A percentile compares a stretch with the other conserved stretches of the same genome.
Evolutionary conservation across 2,329 filamentous ascomycete genomes (phyloP).

Genomic region (Hypomyces rosellus): DNA sequence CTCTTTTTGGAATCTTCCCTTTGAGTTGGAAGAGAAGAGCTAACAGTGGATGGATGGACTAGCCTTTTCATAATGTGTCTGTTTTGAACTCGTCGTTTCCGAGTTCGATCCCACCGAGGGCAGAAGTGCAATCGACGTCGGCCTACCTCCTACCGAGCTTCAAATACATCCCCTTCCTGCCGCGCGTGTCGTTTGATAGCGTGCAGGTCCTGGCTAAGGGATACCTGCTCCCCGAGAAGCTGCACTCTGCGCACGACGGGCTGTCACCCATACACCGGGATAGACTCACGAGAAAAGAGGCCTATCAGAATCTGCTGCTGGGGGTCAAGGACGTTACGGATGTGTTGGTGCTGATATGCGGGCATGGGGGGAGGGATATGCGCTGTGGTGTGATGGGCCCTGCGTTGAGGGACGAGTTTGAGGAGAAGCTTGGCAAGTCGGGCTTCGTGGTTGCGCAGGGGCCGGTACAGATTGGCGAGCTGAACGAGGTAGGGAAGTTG

Average conservation of each 20-base stretch:
- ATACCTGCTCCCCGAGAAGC: constrained; percentile 56
- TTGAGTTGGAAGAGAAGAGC: neutral
- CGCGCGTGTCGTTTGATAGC: constrained; percentile 52
- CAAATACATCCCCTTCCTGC: constrained; percentile 68
- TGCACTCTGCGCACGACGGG: constrained; percentile 55
- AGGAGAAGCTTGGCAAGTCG: constrained; percentile 44
- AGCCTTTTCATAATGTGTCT: constrained; percentile 81
- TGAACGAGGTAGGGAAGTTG: constrained; percentile 13
- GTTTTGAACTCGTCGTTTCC: constrained; percentile 71
- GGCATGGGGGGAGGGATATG: constrained; percentile 73
- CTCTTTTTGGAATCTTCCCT: neutral
- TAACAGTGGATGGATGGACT: neutral
- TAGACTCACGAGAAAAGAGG: constrained; percentile 43
- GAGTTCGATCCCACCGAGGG: constrained; percentile 42
- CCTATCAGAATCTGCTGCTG: constrained; percentile 44
- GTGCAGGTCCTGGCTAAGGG: constrained; percentile 55
- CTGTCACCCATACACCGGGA: constrained; percentile 54
- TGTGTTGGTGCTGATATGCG: constrained; percentile 77
- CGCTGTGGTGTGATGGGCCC: constrained; percentile 80
- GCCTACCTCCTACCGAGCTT: constrained; percentile 79
- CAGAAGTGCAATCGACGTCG: constrained; percentile 49
- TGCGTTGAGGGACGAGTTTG: constrained; percentile 64
- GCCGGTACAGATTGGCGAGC: constrained; percentile 31
- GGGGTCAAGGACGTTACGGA: constrained; percentile 58
- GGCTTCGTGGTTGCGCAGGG: constrained; percentile 45